Percentiles rank a stretch among this genome's conserved stretches.
Evolutionary conservation across 208 protist species (phyloP).

Genomic region (Trypanosoma rangeli): DNA sequence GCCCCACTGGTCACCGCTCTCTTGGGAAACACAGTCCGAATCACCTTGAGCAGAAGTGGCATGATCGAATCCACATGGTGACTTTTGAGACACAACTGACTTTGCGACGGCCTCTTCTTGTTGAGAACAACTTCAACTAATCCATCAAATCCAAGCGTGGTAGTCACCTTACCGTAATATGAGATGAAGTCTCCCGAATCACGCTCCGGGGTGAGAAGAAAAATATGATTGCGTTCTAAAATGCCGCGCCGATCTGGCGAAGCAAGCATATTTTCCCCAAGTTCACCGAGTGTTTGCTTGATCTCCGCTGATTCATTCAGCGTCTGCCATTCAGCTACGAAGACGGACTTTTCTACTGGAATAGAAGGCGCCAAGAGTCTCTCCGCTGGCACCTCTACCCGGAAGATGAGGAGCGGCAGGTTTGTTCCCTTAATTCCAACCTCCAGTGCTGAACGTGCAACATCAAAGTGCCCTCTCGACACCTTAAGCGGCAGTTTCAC

Average conservation of each 20-base stretch:
- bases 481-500: slow-evolving; percentile 18
- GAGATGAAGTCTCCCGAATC: slow-evolving; percentile 11
- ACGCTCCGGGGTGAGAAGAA: slow-evolving; percentile 15
- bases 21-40: slow-evolving; percentile 20
- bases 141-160: slow-evolving; percentile 18
- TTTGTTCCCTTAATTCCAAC: slow-evolving; percentile 24
- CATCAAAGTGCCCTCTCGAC: slow-evolving; percentile 26
- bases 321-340: slow-evolving; percentile 22
- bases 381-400: slow-evolving; percentile 16
- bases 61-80: slow-evolving; percentile 13
- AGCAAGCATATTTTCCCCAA: slow-evolving; percentile 10
- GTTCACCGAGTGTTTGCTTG: slow-evolving; percentile 14
- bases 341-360: slow-evolving; percentile 15
- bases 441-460: slow-evolving; percentile 9
- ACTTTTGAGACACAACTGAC: slow-evolving; percentile 28
- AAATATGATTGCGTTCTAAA: slow-evolving; percentile 16
- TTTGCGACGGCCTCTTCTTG: slow-evolving; percentile 5
- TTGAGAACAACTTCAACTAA: slow-evolving; percentile 24
- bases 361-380: slow-evolving; percentile 8
- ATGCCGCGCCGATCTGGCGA: slow-evolving; percentile 2
- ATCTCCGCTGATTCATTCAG: slow-evolving; percentile 7
- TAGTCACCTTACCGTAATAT: slow-evolving; percentile 15
- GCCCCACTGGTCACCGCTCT: neutral
- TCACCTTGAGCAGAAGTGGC: slow-evolving; percentile 13
- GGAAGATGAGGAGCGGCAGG: slow-evolving; percentile 21